Base-by-base conservation (phyloP, 169 alveolate species). In the Plasmodium blacklocki region DNA sequence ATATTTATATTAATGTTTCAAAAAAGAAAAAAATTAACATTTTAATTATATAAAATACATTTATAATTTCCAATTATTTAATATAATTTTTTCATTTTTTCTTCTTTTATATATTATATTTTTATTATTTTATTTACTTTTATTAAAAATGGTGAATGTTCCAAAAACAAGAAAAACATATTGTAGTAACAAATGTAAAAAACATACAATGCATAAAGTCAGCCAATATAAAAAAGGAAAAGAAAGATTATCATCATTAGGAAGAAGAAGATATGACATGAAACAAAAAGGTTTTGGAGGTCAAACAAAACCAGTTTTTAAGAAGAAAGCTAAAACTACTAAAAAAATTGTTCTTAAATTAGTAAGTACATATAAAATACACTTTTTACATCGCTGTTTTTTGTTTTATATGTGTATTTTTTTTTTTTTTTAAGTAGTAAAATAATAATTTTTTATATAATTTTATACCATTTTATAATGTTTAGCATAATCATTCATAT, bases 221-320 rank as follows among this genome's bases (percentile, higher is more conserved):
- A 95, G 99, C 87, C 98, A 98, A 93, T 98, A 98, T 97, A 98
- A 98, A 97, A 98, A 98, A 88, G 99, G 99, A 86, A 98, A 98
- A 95, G 99, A 98, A 93, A 96, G 99, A 75, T 88, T 95, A 62
- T 95, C 94, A 88, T 99, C 98, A 54, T 98, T 97, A 96, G 99
- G 99, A 91, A 97, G 98, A 94, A 95, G 99, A 86, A 98, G 99
- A 92, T 99, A 99, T 97, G 99, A 98, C 96, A 96, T 94, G 96
- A 99, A 99, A 95, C 99, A 99, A 95, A 96, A 97, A 52, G 99
- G 99, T 80, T 99, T 97, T 93, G 99, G 99, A 62, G 99, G 99
- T 39, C 99, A 98, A 93, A 98, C 99, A 88, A 99, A 99, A 94
- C 99, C 99, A 62, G 97, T 98, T 90, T 97, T 98, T 97, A 97